A percentile compares a stretch with the other conserved stretches of the same genome.
Evolutionary conservation across 495 filamentous ascomycete species (phyloP).

Genomic region (Endocarpon pusillum): DNA sequence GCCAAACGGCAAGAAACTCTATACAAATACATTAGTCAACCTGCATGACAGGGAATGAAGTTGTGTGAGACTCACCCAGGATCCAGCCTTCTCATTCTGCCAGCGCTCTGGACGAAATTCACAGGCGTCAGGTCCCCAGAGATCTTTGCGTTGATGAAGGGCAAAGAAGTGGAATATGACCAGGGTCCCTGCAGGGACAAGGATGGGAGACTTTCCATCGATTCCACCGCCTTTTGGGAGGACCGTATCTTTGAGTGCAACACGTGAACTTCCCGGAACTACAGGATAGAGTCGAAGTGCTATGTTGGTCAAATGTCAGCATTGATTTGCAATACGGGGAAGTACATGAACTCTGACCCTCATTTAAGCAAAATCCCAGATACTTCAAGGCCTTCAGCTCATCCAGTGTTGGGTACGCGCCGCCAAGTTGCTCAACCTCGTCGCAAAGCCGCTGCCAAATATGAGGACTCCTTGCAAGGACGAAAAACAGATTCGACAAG

Average conservation of each 20-base stretch:
- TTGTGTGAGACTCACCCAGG: no score
- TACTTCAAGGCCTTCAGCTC: conserved; percentile 13
- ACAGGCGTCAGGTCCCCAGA: conserved; percentile 1
- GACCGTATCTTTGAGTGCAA: conserved; percentile 27
- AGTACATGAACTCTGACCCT: conserved; percentile 9
- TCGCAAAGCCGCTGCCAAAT: conserved; percentile 10
- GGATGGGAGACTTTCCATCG: conserved; percentile 29
- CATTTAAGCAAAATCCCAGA: conserved; percentile 21
- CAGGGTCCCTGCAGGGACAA: conserved; percentile 3
- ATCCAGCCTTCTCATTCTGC: conserved; percentile 4
- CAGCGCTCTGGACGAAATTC: conserved; percentile 4
- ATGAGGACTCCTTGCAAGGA: conserved; percentile 8
- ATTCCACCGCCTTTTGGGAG: conserved; percentile 36
- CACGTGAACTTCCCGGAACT: conserved; percentile 27
- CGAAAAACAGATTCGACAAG: conserved; percentile 7
- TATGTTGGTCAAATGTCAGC: neutral
- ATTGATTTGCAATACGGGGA: neutral
- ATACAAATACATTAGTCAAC: conserved; percentile 20
- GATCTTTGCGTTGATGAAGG: neutral
- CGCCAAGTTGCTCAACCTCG: conserved; percentile 9
- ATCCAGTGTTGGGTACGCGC: conserved; percentile 16
- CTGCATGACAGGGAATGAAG: no score
- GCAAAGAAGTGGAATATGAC: neutral
- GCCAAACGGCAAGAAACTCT: conserved; percentile 46
- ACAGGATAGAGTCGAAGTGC: conserved; percentile 29